Conservation (phyloP, 306 rosid genomes). For the Cucurbita maxima region DNA sequence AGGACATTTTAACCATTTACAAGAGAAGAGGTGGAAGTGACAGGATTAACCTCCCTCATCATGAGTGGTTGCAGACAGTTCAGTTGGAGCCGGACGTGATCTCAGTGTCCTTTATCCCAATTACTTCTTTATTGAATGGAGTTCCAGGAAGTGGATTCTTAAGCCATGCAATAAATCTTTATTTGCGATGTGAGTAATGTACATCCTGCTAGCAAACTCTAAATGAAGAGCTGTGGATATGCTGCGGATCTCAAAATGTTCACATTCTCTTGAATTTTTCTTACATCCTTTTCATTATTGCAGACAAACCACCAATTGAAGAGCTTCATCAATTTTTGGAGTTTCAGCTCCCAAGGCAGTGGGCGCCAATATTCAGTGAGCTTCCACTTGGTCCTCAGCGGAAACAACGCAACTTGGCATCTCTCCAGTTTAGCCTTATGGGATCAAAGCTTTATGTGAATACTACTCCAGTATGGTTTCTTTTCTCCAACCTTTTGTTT, state of each 20-base stretch:
- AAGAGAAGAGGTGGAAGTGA: constrained; percentile 89
- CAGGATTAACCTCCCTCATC: constrained; percentile 36
- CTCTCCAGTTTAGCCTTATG: constrained; percentile 89
- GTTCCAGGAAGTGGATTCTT: constrained; percentile 96
- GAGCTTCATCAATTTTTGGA: constrained; percentile 98
- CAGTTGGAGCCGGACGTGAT: constrained; percentile 85
- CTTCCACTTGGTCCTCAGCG: constrained; percentile 98
- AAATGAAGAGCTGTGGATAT: not conserved
- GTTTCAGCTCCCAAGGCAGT: constrained; percentile 93
- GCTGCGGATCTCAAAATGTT: not conserved
- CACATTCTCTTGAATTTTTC: not conserved
- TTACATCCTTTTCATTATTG: constrained; percentile 9
- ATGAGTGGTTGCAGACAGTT: constrained; percentile 81
- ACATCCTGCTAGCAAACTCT: not conserved
- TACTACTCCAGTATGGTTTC: constrained; percentile 46
- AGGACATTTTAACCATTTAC: constrained; percentile 62
- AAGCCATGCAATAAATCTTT: constrained; percentile 96
- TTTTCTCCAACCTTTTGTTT: constrained; percentile 2
- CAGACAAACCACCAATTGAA: constrained; percentile 89
- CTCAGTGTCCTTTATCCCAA: constrained; percentile 88
- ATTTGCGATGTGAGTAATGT: constrained; percentile 73
- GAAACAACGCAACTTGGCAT: constrained; percentile 51
- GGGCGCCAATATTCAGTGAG: constrained; percentile 97
- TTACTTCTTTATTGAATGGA: constrained; percentile 84
- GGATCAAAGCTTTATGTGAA: constrained; percentile 88